Base-by-base conservation (phyloP, 495 filamentous ascomycete species). In the Podospora appendiculata region DNA sequence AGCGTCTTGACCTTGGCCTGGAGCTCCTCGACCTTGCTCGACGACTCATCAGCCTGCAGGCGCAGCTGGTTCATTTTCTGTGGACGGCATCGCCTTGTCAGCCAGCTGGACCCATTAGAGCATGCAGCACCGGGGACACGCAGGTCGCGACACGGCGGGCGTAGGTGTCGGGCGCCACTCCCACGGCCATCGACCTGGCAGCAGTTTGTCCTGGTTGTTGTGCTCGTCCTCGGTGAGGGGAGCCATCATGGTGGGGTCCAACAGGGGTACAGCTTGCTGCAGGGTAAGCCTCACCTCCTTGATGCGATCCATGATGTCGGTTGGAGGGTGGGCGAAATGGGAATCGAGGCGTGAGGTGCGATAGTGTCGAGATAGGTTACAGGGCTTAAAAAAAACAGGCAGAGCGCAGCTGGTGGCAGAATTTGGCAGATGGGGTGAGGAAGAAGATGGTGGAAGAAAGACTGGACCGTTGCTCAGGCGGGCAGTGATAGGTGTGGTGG, bases 21-120 rank as follows among this genome's bases (percentile, higher is more conserved):
- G 59, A 95, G 82, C 70, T 96, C 92, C 62, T 96, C 92, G 60
- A 82, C 84, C 75, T 90, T 84, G 62, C 74, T 66, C 52, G 83
- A 64, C 48, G 86, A 80, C 60, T 89, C 84, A 62, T 98, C 93
- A 58, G 89, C 87, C 82, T 96, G 90, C 63, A 89, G 65, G 67
- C 93, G 93, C 76, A 98, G 88, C 66, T 81, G 74, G 76, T 81
- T 84, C 87, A 98, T 90, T 86, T 88, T 90, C 93, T 98, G 60
- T 14, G 41, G 8, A 11, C 16, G 34, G 54, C 32, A 49, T 17
- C 47, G 50, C 45, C 13, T 34, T 35, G 56, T 58, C 55, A 58
- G 64, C 61, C 53, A 59, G 55, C 46, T 47, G 35, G 17, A 48
- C 0, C 9, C 36, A 38, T 2, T 25, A 25, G 25, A 25, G 25